Conservation (phyloP, 139 green algal species). For the Spirogloea muscicola region DNA sequence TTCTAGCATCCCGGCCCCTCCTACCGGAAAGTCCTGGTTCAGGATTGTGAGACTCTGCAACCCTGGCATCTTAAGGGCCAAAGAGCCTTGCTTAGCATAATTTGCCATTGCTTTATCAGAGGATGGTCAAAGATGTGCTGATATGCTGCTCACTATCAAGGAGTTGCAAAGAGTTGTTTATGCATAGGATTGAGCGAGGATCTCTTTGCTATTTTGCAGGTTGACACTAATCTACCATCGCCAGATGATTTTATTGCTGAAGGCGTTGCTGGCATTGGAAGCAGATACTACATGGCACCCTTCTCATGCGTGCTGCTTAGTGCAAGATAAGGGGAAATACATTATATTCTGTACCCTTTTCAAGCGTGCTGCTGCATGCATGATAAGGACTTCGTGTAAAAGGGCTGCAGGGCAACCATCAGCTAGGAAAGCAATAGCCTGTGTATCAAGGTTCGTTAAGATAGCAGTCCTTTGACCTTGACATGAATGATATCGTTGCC, state of each 20-base stretch:
- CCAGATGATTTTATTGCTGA: conserved; percentile 78
- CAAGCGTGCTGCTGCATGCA: too few relatives aligned
- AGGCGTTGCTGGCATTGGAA: conserved; percentile 53
- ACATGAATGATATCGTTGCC: too few relatives aligned
- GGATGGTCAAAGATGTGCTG: neutral
- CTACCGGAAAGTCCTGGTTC: conserved; percentile 17
- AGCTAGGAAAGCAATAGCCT: too few relatives aligned
- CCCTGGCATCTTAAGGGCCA: neutral
- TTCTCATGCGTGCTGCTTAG: conserved; percentile 74
- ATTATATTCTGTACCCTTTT: too few relatives aligned
- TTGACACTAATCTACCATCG: conserved; percentile 90
- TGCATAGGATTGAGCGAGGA: conserved; percentile 60
- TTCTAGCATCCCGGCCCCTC: conserved; percentile 58
- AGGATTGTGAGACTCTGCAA: conserved; percentile 13
- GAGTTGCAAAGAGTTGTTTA: neutral
- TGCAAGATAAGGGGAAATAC: conserved; percentile 57
- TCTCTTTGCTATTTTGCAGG: conserved; percentile 51
- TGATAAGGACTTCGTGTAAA: too few relatives aligned
- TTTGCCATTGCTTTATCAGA: neutral
- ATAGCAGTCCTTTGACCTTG: too few relatives aligned
- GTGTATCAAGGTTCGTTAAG: too few relatives aligned
- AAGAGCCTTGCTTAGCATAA: neutral
- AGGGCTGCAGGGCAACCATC: too few relatives aligned
- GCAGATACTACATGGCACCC: conserved; percentile 59
- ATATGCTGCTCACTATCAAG: neutral